Percentiles rank a stretch among this genome's conserved stretches.
Evolutionary conservation across 2,329 filamentous ascomycete species (phyloP).

Genomic region (Pestalotiopsis sp.): DNA sequence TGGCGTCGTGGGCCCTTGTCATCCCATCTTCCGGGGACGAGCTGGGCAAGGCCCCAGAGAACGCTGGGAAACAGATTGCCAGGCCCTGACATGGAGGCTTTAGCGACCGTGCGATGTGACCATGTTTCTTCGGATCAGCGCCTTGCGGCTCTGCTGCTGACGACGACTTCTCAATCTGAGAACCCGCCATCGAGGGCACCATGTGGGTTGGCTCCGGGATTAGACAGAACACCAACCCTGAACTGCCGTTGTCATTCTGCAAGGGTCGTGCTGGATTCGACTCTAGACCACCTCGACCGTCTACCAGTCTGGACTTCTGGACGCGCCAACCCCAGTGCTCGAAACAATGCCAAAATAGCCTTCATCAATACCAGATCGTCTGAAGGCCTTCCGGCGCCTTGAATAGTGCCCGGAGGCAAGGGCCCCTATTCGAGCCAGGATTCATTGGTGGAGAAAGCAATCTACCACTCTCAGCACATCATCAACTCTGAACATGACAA

Average conservation of each 20-base stretch:
- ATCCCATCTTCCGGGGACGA: not conserved
- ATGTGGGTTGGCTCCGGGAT: not conserved
- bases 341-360: not conserved
- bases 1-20: not conserved
- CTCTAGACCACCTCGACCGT: not conserved
- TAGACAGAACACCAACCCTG: not conserved
- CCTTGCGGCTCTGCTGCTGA: conserved; percentile 2
- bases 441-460: conserved; percentile 11
- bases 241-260: conserved; percentile 6
- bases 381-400: not conserved
- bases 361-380: conserved; percentile 4
- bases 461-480: conserved; percentile 10
- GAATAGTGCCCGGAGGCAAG: conserved; percentile 7
- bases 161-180: conserved; percentile 12
- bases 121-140: not conserved
- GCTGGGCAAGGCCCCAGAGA: not conserved
- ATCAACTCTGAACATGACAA: conserved; percentile 8
- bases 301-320: not conserved
- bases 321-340: not conserved
- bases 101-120: not conserved
- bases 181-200: not conserved
- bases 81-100: not conserved
- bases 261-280: not conserved
- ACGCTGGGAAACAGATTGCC: conserved; percentile 2
- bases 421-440: conserved; percentile 9